Percentiles rank a stretch among this genome's conserved stretches.
These are phyloP conservation scores for Starmerella sirachaensis DNA, from an alignment of 805 yeast genomes.

Conservation along the genomic window DNA sequence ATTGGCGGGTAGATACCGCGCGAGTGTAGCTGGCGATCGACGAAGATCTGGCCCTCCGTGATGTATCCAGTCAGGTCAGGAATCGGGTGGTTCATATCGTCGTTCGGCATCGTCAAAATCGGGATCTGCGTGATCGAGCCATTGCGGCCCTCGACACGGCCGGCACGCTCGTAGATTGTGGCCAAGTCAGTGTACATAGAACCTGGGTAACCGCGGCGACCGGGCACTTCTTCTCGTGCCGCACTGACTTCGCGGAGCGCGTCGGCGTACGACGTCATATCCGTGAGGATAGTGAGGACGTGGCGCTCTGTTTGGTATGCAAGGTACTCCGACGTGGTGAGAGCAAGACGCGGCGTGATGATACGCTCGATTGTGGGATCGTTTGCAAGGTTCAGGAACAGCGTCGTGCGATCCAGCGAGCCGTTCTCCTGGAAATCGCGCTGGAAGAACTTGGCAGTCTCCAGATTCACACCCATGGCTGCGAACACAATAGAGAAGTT, in stretches of 20 bases:
- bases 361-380: conserved; percentile 99
- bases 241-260: conserved; percentile 99
- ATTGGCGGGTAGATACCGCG: conserved; percentile 99
- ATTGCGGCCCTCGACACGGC: conserved; percentile 98
- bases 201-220: conserved; percentile 99
- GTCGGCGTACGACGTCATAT: conserved; percentile 99
- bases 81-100: conserved; percentile 98
- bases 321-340: conserved; percentile 95
- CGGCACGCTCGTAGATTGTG: conserved; percentile 98
- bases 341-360: conserved; percentile 96
- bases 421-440: conserved; percentile 99
- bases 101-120: conserved; percentile 98
- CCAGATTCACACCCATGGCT: conserved; percentile 99
- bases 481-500: conserved; percentile 98
- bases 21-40: conserved; percentile 91
- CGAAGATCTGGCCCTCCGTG: conserved; percentile 97
- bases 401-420: conserved; percentile 91
- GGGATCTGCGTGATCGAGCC: conserved; percentile 99
- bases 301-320: conserved; percentile 99
- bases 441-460: conserved; percentile 95
- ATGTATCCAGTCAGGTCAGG: conserved; percentile 99
- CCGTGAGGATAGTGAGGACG: conserved; percentile 93
- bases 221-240: conserved; percentile 99
- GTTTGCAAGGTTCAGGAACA: conserved; percentile 93
- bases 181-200: conserved; percentile 99